phyloP scores from a whole-genome alignment of 768 basidiomycete species.

The Russula ochroleuca region DNA sequence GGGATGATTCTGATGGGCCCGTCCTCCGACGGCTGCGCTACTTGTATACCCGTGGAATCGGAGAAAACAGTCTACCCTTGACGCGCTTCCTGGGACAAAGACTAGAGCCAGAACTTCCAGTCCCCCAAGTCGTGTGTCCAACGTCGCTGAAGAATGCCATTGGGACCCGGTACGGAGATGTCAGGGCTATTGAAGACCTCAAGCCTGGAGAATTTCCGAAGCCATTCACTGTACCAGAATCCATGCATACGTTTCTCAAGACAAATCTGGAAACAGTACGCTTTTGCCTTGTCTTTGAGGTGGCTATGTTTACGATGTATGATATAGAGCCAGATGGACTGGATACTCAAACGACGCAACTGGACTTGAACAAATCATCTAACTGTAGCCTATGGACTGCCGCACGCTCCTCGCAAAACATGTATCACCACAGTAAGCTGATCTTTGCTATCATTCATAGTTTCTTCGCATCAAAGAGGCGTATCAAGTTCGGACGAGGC shows the following conservation, averaged over 20 bases:
- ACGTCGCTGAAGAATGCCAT: constrained; percentile 10
- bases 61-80: constrained; percentile 10
- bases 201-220: constrained; percentile 21
- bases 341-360: constrained; percentile 23
- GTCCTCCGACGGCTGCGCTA: constrained; percentile 15
- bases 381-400: not conserved
- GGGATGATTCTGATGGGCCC: constrained; percentile 14
- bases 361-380: constrained; percentile 9
- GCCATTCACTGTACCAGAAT: constrained; percentile 20
- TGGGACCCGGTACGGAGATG: constrained; percentile 18
- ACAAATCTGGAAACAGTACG: constrained; percentile 18
- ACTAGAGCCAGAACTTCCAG: constrained; percentile 22
- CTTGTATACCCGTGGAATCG: constrained; percentile 19
- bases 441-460: constrained; percentile 4
- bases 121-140: constrained; percentile 18
- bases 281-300: not conserved
- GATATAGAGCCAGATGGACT: constrained; percentile 23
- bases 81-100: constrained; percentile 23
- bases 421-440: constrained; percentile 1
- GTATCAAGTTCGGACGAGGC: not conserved
- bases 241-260: constrained; percentile 17
- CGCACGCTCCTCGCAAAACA: constrained; percentile 1
- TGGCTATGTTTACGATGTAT: not conserved
- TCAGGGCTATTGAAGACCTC: constrained; percentile 17
- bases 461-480: not conserved